Evolutionary conservation across 768 basidiomycete species (phyloP), one percentile per base, ranked within the genome.

Genomic region (Lentinus tigrinus): DNA sequence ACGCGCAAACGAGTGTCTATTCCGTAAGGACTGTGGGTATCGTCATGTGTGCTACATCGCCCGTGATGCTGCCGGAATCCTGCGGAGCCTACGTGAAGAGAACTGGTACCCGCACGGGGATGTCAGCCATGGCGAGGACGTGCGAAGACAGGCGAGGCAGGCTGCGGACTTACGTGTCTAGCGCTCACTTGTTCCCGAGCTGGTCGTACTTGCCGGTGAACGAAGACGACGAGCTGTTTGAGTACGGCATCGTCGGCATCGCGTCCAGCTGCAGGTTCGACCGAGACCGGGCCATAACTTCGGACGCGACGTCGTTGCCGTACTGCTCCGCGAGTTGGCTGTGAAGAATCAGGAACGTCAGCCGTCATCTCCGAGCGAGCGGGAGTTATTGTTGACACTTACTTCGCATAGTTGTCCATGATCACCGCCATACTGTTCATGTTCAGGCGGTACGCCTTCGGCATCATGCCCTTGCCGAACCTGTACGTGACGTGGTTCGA

Each of bases 391-490:
- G 43, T 8, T 13, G 67, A 58, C 24, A 75, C 79, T 31, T 61
- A 91, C 89, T 78, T 86, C 19, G 88, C 89, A 68, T 91, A 92
- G 57, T 87, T 85, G 62, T 93, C 91, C 87, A 92, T 87, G 69
- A 93, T 90, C 52, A 89, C 79, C 3, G 87, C 88, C 86, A 92
- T 89, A 58, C 82, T 85, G 57, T 78, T 81, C 78, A 83, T 74
- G 73, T 85, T 85, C 44, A 93, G 77, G 36, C 89, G 78, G 71
- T 93, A 93, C 14, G 87, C 84, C 77, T 90, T 89, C 56, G 90
- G 91, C 80, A 88, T 91, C 84, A 92, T 85, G 58, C 91, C 91
- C 76, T 92, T 93, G 10, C 90, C 90, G 70, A 93, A 93, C 51
- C 91, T 80, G 69, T 91, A 92, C 21, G 90, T 93, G 69, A 93